phyloP scores from a whole-genome alignment of 208 protist genomes.

The Endotrypanum monterogeii region DNA sequence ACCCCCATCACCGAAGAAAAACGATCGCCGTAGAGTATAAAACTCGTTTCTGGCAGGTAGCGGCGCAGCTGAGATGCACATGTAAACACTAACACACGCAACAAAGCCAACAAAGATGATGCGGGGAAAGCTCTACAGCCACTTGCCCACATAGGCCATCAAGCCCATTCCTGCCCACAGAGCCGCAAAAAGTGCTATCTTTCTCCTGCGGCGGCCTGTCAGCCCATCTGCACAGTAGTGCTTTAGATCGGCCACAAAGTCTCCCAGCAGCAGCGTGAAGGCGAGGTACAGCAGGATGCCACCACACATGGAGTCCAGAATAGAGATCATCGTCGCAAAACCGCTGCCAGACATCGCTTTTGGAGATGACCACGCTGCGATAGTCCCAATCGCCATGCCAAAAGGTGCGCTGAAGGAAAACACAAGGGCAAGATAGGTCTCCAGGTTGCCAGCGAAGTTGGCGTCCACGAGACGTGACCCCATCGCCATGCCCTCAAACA shows the following conservation, averaged over 20 bases:
- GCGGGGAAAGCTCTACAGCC: slow-evolving; percentile 20
- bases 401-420: slow-evolving; percentile 55
- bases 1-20: too few species aligned
- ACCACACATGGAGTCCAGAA: slow-evolving; percentile 58
- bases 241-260: slow-evolving; percentile 50
- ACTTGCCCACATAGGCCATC: slow-evolving; percentile 53
- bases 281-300: slow-evolving; percentile 78
- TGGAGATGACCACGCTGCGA: slow-evolving; percentile 29
- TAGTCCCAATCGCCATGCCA: slow-evolving; percentile 39
- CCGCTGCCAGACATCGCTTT: slow-evolving; percentile 33
- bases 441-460: slow-evolving; percentile 35
- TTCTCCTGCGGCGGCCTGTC: neutral
- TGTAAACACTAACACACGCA: neutral
- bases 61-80: neutral
- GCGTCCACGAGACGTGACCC: slow-evolving; percentile 67
- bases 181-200: slow-evolving; percentile 28
- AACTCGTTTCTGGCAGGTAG: neutral
- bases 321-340: slow-evolving; percentile 45
- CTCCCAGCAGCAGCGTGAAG: slow-evolving; percentile 61
- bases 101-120: neutral
- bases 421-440: slow-evolving; percentile 40
- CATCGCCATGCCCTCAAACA: slow-evolving; percentile 77
- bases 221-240: slow-evolving; percentile 24
- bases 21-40: neutral
- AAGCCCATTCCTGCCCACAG: slow-evolving; percentile 54